Conservation (phyloP, 2,329 filamentous ascomycete species). For the Beauveria scarabaeidicola region DNA sequence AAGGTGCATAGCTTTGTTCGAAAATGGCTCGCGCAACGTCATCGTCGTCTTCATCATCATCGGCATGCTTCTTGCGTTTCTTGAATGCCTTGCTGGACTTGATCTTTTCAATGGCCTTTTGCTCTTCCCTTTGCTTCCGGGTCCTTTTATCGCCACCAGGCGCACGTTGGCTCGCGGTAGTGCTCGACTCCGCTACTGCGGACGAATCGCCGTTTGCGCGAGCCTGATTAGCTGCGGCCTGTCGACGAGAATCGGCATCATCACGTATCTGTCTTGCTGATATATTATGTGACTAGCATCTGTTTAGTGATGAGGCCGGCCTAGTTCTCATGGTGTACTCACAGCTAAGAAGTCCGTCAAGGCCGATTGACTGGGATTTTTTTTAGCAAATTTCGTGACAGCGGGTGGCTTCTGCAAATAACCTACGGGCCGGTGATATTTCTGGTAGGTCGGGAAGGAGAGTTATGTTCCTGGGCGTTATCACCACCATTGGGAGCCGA, state of each 20-base stretch:
- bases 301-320: constrained; percentile 17
- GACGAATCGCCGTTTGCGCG: constrained; percentile 16
- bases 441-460: constrained; percentile 18
- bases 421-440: constrained; percentile 33
- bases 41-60: constrained; percentile 38
- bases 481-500: constrained; percentile 8
- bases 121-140: constrained; percentile 38
- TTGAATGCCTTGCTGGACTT: constrained; percentile 52
- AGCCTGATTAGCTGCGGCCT: constrained; percentile 19
- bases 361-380: constrained; percentile 36
- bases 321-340: constrained; percentile 14
- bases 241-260: constrained; percentile 39
- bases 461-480: constrained; percentile 9
- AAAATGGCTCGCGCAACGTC: constrained; percentile 42
- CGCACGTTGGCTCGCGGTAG: constrained; percentile 19
- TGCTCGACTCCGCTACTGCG: constrained; percentile 18
- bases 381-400: constrained; percentile 5
- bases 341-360: constrained; percentile 46
- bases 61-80: constrained; percentile 36
- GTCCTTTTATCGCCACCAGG: constrained; percentile 17
- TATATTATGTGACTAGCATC: constrained; percentile 58
- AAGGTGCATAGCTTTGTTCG: constrained; percentile 38
- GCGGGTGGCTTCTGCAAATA: not conserved
- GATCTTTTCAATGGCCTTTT: constrained; percentile 50
- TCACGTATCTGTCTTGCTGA: constrained; percentile 48